phyloP scores from a whole-genome alignment of 768 basidiomycete species.

The Clavaria fumosa region DNA sequence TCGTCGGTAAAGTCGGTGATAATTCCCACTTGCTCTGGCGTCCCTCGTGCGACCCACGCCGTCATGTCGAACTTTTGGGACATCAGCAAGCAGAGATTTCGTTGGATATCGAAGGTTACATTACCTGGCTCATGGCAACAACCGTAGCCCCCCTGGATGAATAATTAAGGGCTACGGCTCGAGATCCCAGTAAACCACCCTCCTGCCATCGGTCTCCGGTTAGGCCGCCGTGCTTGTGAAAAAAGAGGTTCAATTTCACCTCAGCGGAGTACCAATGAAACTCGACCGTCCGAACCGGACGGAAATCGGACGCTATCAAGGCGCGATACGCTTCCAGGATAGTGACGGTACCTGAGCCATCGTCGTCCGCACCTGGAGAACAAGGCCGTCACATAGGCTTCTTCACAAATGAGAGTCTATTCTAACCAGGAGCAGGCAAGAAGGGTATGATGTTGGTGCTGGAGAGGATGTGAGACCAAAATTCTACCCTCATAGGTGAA shows the following conservation, averaged over 20 bases:
- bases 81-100: conserved; percentile 9
- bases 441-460: conserved; percentile 73
- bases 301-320: conserved; percentile 52
- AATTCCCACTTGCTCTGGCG: conserved; percentile 64
- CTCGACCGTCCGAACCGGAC: conserved; percentile 48
- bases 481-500: conserved; percentile 6
- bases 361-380: conserved; percentile 24
- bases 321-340: conserved; percentile 66
- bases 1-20: conserved; percentile 74
- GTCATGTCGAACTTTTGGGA: conserved; percentile 85
- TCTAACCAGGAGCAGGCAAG: conserved; percentile 54
- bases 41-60: conserved; percentile 81
- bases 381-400: not conserved
- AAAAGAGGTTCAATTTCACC: conserved; percentile 29
- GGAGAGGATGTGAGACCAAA: conserved; percentile 5
- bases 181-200: conserved; percentile 75
- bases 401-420: not conserved
- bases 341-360: conserved; percentile 67
- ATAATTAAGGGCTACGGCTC: conserved; percentile 74
- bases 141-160: conserved; percentile 46
- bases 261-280: conserved; percentile 82
- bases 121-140: conserved; percentile 71
- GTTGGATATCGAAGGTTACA: conserved; percentile 7
- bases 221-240: no score
- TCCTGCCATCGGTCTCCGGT: conserved; percentile 40